Evolutionary conservation across 345 rosid genomes (phyloP).

Genomic region (Trapa incisa): DNA sequence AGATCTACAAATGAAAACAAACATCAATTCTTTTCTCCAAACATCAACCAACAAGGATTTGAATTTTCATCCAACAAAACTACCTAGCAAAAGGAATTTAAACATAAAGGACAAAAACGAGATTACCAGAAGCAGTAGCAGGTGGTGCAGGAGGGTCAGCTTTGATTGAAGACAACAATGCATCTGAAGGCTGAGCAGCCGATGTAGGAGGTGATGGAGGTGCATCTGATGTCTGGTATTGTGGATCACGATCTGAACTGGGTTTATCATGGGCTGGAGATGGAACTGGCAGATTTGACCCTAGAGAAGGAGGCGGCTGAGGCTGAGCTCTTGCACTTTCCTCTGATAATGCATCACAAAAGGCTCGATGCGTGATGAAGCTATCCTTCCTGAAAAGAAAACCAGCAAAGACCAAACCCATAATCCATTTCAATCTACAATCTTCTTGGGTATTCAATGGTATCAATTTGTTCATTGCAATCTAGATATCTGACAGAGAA

Average conservation of each 20-base stretch:
- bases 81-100: not conserved
- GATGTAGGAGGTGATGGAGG: conserved; percentile 23
- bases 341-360: conserved; percentile 87
- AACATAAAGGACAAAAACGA: not conserved
- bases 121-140: conserved; percentile 8
- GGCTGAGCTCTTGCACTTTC: conserved; percentile 50
- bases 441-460: no score
- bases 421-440: conserved; percentile 2
- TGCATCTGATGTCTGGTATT: conserved; percentile 19
- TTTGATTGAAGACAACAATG: conserved; percentile 28
- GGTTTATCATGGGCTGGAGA: conserved; percentile 5
- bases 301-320: conserved; percentile 4
- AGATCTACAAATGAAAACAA: conserved; percentile 14
- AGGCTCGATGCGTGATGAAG: conserved; percentile 90
- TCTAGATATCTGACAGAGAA: not conserved
- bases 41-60: not conserved
- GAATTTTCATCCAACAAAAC: not conserved
- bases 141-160: conserved; percentile 37
- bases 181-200: conserved; percentile 21
- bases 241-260: conserved; percentile 20
- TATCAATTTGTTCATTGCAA: not conserved
- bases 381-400: conserved; percentile 66
- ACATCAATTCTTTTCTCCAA: conserved; percentile 13
- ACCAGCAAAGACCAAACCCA: not conserved
- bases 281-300: not conserved